Conservation (phyloP, 768 basidiomycete genomes). For the Amanita phalloides region DNA sequence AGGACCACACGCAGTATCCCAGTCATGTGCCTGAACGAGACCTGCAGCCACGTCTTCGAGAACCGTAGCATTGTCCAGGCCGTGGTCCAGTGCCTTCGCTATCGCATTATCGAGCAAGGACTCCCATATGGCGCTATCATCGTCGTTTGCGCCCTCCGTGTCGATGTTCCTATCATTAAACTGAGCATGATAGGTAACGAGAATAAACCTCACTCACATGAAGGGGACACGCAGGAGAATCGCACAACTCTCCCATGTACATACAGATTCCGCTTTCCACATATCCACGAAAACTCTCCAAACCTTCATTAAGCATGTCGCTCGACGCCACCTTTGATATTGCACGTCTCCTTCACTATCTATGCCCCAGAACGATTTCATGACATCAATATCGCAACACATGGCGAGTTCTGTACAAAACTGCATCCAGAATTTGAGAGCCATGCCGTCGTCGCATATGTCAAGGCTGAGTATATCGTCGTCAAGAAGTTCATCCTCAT, state of each 20-base stretch:
- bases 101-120: conserved; percentile 38
- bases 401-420: conserved; percentile 46
- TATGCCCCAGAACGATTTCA: conserved; percentile 46
- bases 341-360: conserved; percentile 8
- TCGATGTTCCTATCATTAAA: conserved; percentile 22
- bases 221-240: conserved; percentile 55
- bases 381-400: conserved; percentile 32
- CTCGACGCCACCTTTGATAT: conserved; percentile 26
- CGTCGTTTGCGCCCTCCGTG: conserved; percentile 41
- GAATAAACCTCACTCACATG: conserved; percentile 28
- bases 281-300: conserved; percentile 49
- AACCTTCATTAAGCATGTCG: conserved; percentile 28
- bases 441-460: conserved; percentile 12
- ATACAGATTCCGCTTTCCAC: conserved; percentile 38
- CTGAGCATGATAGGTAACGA: conserved; percentile 4
- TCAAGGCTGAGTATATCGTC: conserved; percentile 14
- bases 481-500: conserved; percentile 34
- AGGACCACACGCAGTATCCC: conserved; percentile 27
- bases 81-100: conserved; percentile 50
- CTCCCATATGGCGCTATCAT: conserved; percentile 54
- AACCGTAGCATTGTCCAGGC: conserved; percentile 38
- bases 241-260: conserved; percentile 43
- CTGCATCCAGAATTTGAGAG: conserved; percentile 46
- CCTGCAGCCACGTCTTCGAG: conserved; percentile 43
- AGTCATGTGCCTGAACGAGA: conserved; percentile 25